Conservation (phyloP, 2,329 filamentous ascomycete species). For the Botrytis paeoniae region DNA sequence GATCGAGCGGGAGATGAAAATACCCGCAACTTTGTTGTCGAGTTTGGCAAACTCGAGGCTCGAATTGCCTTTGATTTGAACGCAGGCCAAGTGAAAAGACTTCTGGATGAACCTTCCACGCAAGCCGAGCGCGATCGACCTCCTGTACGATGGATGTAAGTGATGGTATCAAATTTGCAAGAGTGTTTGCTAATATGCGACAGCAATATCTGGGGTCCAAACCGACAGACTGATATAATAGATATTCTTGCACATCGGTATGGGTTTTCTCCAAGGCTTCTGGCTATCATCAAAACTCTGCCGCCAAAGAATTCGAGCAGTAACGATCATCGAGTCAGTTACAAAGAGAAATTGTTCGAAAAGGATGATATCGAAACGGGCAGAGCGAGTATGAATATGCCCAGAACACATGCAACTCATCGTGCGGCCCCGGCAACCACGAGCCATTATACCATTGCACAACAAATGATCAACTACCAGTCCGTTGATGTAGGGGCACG, state of each 20-base stretch:
- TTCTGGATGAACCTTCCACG: slow-evolving; percentile 39
- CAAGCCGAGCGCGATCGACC: slow-evolving; percentile 36
- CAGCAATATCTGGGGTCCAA: slow-evolving; percentile 69
- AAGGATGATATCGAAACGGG: slow-evolving; percentile 32
- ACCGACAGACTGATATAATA: slow-evolving; percentile 55
- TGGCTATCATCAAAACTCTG: slow-evolving; percentile 60
- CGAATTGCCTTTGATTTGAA: slow-evolving; percentile 55
- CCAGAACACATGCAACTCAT: background rate
- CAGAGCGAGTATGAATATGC: slow-evolving; percentile 22
- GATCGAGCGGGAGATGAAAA: slow-evolving; percentile 41
- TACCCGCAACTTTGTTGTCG: slow-evolving; percentile 61
- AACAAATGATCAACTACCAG: slow-evolving; percentile 73
- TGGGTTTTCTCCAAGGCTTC: slow-evolving; percentile 64
- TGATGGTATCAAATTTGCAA: slow-evolving; percentile 17
- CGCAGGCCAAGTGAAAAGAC: slow-evolving; percentile 41
- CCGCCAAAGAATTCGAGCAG: slow-evolving; percentile 40
- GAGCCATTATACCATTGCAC: slow-evolving; percentile 51
- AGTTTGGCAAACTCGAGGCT: slow-evolving; percentile 57
- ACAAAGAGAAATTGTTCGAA: slow-evolving; percentile 20
- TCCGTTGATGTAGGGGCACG: slow-evolving; percentile 66
- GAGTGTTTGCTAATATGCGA: slow-evolving; percentile 18
- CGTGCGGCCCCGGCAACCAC: slow-evolving; percentile 11
- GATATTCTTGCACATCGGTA: slow-evolving; percentile 57
- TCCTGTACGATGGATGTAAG: slow-evolving; percentile 69
- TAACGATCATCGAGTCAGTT: slow-evolving; percentile 22